These are phyloP conservation scores for Backusella mclennaniae DNA, from an alignment of 192 early-diverging fungal genomes.

Conservation along the genomic window DNA sequence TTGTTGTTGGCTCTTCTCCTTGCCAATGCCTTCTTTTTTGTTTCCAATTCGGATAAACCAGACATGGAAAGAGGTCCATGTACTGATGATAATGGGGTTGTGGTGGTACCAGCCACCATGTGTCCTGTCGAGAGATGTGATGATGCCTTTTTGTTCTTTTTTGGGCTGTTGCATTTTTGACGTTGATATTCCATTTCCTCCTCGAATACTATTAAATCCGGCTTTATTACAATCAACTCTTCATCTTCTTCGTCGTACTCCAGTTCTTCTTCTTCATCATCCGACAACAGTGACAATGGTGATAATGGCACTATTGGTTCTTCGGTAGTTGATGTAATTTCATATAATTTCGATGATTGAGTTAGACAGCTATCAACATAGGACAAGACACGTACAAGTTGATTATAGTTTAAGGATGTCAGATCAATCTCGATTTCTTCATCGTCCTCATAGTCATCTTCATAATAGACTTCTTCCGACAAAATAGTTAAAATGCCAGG, in stretches of 20 bases:
- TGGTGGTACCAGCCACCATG: conserved; percentile 6
- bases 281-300: background rate
- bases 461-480: background rate
- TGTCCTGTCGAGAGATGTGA: background rate
- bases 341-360: background rate
- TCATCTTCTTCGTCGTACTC: background rate
- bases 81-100: background rate
- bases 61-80: conserved; percentile 8
- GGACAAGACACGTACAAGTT: conserved; percentile 14
- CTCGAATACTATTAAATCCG: background rate
- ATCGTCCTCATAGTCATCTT: background rate
- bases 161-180: background rate
- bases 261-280: background rate
- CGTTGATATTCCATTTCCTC: background rate
- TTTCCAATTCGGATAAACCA: conserved; percentile 5
- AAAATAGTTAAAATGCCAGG: conserved; percentile 29
- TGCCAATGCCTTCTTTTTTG: background rate
- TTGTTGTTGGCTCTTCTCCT: background rate
- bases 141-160: background rate
- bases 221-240: background rate
- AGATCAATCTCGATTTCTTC: conserved; percentile 30
- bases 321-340: background rate
- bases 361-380: conserved; percentile 26
- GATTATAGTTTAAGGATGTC: conserved; percentile 16
- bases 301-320: background rate